Conservation (phyloP, 805 yeast species). For the Ascoidea rubescens region DNA sequence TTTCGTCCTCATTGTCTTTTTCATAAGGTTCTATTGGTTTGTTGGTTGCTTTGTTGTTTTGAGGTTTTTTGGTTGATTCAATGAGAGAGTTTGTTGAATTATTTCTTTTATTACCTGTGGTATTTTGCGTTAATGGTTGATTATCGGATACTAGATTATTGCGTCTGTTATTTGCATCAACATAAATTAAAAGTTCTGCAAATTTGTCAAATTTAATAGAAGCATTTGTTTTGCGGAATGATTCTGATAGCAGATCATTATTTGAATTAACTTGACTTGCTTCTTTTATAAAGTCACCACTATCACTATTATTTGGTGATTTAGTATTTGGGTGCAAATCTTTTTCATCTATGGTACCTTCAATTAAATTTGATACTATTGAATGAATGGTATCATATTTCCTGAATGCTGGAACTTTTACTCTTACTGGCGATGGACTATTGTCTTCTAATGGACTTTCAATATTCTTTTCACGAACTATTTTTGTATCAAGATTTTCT, state of each 20-base stretch:
- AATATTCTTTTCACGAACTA: background rate
- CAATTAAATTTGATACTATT: background rate
- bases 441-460: background rate
- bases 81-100: constrained; percentile 4
- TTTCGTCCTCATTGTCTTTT: background rate
- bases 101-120: background rate
- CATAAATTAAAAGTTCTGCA: constrained; percentile 6
- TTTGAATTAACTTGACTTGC: background rate
- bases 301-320: background rate
- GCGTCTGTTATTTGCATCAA: constrained; percentile 1
- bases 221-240: background rate
- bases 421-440: background rate
- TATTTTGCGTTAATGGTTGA: background rate
- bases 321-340: constrained; percentile 2
- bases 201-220: constrained; percentile 6
- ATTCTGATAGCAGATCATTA: background rate
- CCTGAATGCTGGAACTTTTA: constrained; percentile 9
- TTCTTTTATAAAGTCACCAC: constrained; percentile 1
- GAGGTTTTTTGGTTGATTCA: background rate
- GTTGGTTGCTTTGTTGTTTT: constrained; percentile 1
- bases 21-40: background rate
- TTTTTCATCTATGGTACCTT: constrained; percentile 2
- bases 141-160: background rate
- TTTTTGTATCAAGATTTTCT: background rate
- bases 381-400: too few species aligned